These are phyloP conservation scores for Mytilinidion resinicola DNA, from an alignment of 495 filamentous ascomycete genomes.

Conservation along the genomic window DNA sequence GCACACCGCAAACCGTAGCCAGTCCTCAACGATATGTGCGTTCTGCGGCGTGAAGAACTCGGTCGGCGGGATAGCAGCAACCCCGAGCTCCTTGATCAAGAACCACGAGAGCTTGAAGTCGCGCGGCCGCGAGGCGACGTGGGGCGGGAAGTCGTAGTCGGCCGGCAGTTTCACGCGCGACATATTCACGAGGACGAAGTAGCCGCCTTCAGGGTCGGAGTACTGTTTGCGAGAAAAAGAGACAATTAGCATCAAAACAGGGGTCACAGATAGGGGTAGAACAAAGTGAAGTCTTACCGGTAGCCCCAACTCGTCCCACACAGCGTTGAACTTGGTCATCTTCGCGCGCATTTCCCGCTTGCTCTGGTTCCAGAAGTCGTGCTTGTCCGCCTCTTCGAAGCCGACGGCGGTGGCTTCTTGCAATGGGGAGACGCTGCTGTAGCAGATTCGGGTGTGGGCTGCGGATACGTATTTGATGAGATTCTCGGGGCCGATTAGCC, in stretches of 20 bases:
- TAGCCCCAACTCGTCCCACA: constrained; percentile 84
- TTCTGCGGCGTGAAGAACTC: constrained; percentile 91
- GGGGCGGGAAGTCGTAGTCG: constrained; percentile 78
- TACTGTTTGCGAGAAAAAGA: constrained; percentile 43
- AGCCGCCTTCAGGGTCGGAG: constrained; percentile 89
- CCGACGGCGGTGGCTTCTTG: constrained; percentile 96
- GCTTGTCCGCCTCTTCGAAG: constrained; percentile 79
- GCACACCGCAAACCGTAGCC: constrained; percentile 91
- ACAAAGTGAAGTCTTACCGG: constrained; percentile 44
- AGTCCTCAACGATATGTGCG: constrained; percentile 81
- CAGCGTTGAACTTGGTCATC: constrained; percentile 74
- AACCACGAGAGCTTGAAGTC: constrained; percentile 97
- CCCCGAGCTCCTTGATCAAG: constrained; percentile 89
- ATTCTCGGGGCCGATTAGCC: constrained; percentile 81
- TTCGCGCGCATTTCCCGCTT: constrained; percentile 84
- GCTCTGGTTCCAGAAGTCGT: constrained; percentile 84
- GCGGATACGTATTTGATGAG: constrained; percentile 88
- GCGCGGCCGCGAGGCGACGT: constrained; percentile 75
- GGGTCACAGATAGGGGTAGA: neutral
- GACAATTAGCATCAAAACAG: neutral
- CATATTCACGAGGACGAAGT: constrained; percentile 93
- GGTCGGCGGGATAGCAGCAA: constrained; percentile 91
- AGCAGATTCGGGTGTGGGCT: constrained; percentile 95
- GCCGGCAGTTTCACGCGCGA: constrained; percentile 72
- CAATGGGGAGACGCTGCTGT: constrained; percentile 83